Percentiles rank a stretch among this genome's conserved stretches.
phyloP scores from a whole-genome alignment of 2,329 filamentous ascomycete genomes.

The Fusarium albidum region DNA sequence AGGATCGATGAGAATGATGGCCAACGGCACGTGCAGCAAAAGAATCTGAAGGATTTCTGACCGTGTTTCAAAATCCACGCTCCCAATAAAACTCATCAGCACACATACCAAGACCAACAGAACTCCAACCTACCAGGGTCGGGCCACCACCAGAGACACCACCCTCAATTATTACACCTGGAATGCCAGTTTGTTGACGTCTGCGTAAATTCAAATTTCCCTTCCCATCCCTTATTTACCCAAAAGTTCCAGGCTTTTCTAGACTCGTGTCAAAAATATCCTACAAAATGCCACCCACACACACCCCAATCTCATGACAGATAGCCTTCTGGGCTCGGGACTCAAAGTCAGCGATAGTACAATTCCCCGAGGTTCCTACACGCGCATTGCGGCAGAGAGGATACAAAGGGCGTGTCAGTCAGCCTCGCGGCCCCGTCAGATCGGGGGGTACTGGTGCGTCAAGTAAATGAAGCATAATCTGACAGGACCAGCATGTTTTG shows the following conservation, averaged over 20 bases:
- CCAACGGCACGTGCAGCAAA: no score
- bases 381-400: slow-evolving; percentile 12
- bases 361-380: slow-evolving; percentile 6
- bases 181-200: slow-evolving; percentile 24
- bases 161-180: no score
- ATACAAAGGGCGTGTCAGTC: slow-evolving; percentile 7
- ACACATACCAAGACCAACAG: no score
- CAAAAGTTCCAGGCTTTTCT: slow-evolving; percentile 5
- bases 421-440: slow-evolving; percentile 10
- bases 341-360: slow-evolving; percentile 6
- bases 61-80: no score
- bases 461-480: slow-evolving; percentile 24
- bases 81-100: no score
- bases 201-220: slow-evolving; percentile 14
- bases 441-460: slow-evolving; percentile 21
- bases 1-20: no score
- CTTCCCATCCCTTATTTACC: neutral
- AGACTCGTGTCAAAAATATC: neutral
- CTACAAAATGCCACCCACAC: neutral
- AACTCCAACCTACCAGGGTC: no score
- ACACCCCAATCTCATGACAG: neutral
- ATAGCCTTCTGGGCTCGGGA: neutral
- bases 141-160: no score
- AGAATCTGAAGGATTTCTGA: no score
- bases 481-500: slow-evolving; percentile 8